A percentile compares a stretch with the other conserved stretches of the same genome.
Conservation (phyloP, 2,329 filamentous ascomycete species). For the Rhinocladiella similis region DNA sequence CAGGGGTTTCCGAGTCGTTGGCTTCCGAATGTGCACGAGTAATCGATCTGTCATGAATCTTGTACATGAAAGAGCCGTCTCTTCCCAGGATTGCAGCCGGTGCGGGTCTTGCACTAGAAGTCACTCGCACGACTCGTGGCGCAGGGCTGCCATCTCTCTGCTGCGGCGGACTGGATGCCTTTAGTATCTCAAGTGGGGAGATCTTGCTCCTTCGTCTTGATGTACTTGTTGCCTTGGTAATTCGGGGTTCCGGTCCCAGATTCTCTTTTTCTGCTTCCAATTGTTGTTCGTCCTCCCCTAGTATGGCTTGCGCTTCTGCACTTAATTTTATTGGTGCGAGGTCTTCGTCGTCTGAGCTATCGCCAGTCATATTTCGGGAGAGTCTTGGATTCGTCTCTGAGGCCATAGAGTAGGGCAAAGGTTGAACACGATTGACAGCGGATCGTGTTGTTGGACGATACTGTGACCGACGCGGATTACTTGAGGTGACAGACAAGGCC, state of each 20-base stretch:
- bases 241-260: constrained; percentile 10
- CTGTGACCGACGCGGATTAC: constrained; percentile 37
- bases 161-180: constrained; percentile 39
- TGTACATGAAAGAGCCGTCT: constrained; percentile 42
- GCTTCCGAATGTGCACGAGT: constrained; percentile 1
- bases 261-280: constrained; percentile 39
- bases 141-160: constrained; percentile 43
- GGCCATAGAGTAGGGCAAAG: neutral
- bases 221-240: constrained; percentile 5
- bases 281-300: constrained; percentile 60
- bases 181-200: constrained; percentile 30
- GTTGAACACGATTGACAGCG: constrained; percentile 8
- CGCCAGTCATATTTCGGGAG: constrained; percentile 52
- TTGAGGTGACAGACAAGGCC: constrained; percentile 38
- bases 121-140: constrained; percentile 43
- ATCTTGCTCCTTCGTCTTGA: constrained; percentile 15
- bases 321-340: constrained; percentile 91
- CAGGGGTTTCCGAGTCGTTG: constrained; percentile 48
- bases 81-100: constrained; percentile 34
- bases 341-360: constrained; percentile 94
- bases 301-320: constrained; percentile 82
- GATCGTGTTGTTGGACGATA: constrained; percentile 34
- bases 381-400: neutral
- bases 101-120: constrained; percentile 32
- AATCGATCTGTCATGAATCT: constrained; percentile 32